phyloP scores from a whole-genome alignment of 2,329 filamentous ascomycete species.

The Drechslera avenae region DNA sequence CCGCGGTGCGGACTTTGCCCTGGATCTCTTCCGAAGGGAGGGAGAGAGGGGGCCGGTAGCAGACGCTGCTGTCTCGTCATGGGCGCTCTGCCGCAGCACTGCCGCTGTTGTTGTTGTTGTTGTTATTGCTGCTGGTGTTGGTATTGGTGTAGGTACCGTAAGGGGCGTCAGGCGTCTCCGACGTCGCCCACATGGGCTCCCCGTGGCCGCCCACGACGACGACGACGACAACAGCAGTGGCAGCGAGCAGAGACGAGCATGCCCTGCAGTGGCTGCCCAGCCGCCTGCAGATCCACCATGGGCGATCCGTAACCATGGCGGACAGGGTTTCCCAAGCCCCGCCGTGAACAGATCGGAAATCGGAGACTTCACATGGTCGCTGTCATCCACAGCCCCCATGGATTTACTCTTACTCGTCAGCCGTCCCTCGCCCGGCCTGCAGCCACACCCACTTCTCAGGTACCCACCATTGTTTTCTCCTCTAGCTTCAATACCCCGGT shows the following conservation, averaged over 20 bases:
- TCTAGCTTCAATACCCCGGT: slow-evolving; percentile 30
- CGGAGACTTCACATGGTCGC: slow-evolving; percentile 41
- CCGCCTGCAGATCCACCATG: slow-evolving; percentile 42
- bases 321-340: slow-evolving; percentile 41
- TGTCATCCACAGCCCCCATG: slow-evolving; percentile 29
- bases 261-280: slow-evolving; percentile 45
- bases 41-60: neutral
- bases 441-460: slow-evolving; percentile 44
- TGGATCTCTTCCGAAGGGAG: neutral
- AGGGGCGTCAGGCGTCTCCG: neutral
- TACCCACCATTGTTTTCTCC: slow-evolving; percentile 37
- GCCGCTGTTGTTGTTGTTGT: slow-evolving; percentile 2
- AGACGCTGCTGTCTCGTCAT: slow-evolving; percentile 1
- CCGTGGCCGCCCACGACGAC: slow-evolving; percentile 2
- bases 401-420: slow-evolving; percentile 31
- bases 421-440: slow-evolving; percentile 33
- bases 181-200: slow-evolving; percentile 1
- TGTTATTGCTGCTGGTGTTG: no score
- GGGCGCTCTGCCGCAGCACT: neutral
- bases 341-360: slow-evolving; percentile 45
- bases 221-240: slow-evolving; percentile 12
- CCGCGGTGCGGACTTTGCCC: slow-evolving; percentile 19
- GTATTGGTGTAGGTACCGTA: no score
- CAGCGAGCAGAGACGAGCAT: slow-evolving; percentile 23
- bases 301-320: slow-evolving; percentile 48